Conservation (phyloP, 768 basidiomycete species). For the Fomitopsis serialis region DNA sequence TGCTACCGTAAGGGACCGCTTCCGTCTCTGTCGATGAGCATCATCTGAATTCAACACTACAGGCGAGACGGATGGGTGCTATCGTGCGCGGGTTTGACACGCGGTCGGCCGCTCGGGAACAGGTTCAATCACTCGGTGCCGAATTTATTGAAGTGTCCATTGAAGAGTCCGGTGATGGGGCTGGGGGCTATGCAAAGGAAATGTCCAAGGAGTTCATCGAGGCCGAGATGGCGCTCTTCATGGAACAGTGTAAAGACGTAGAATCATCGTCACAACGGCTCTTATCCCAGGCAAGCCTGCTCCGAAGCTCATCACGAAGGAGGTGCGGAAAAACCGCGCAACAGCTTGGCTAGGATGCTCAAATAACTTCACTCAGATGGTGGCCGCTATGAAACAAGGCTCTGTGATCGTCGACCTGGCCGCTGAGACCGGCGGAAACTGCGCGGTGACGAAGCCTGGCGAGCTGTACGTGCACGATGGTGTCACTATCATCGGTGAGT, state of each 20-base stretch:
- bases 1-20: conserved; percentile 52
- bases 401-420: conserved; percentile 86
- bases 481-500: conserved; percentile 73
- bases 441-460: conserved; percentile 76
- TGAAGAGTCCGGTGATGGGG: conserved; percentile 77
- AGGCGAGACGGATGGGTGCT: conserved; percentile 81
- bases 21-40: not conserved
- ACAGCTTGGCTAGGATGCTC: no score
- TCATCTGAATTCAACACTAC: not conserved
- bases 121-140: conserved; percentile 85
- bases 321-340: conserved; percentile 29
- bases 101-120: conserved; percentile 78
- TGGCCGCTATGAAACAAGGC: conserved; percentile 88
- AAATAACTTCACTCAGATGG: conserved; percentile 41
- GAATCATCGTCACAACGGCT: conserved; percentile 89
- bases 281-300: conserved; percentile 85
- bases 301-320: conserved; percentile 76
- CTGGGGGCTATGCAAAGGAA: conserved; percentile 83
- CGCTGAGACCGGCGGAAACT: conserved; percentile 88
- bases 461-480: conserved; percentile 64
- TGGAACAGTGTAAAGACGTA: conserved; percentile 84
- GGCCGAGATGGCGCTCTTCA: conserved; percentile 84
- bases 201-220: conserved; percentile 90
- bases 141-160: conserved; percentile 83
- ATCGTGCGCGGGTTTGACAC: conserved; percentile 89